phyloP scores from a whole-genome alignment of 2,329 filamentous ascomycete species.

The Fusarium phyllophilum region DNA sequence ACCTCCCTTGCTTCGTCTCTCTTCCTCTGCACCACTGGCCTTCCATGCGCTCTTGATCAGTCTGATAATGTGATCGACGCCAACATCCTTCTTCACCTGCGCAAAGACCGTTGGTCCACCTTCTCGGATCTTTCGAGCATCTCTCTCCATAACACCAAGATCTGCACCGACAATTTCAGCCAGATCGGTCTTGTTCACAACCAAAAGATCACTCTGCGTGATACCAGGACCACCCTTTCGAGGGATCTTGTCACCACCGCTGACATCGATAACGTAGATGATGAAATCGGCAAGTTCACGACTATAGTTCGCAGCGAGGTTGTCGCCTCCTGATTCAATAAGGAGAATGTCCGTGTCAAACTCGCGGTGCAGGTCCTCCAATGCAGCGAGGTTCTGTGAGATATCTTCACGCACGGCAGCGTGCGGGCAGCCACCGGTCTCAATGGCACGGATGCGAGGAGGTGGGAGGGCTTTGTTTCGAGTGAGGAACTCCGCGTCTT shows the following conservation, averaged over 20 bases:
- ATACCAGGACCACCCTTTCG: constrained; percentile 96
- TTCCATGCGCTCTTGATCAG: constrained; percentile 93
- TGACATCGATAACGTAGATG: constrained; percentile 98
- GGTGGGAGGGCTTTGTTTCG: constrained; percentile 84
- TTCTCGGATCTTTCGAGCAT: constrained; percentile 93
- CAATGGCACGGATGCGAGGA: constrained; percentile 89
- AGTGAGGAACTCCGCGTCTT: constrained; percentile 98
- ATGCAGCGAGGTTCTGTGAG: constrained; percentile 87
- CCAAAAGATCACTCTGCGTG: constrained; percentile 90
- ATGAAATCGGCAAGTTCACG: constrained; percentile 97
- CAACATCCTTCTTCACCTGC: constrained; percentile 93
- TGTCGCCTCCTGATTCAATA: constrained; percentile 96
- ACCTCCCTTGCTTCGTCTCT: constrained; percentile 63
- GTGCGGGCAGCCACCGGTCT: constrained; percentile 97
- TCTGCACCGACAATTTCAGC: constrained; percentile 92
- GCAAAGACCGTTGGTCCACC: constrained; percentile 96
- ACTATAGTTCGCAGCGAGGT: constrained; percentile 95
- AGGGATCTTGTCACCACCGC: constrained; percentile 95
- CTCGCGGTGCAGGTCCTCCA: constrained; percentile 85
- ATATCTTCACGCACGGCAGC: constrained; percentile 98
- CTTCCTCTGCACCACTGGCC: constrained; percentile 80
- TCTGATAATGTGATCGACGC: constrained; percentile 86
- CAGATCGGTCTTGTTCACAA: constrained; percentile 98
- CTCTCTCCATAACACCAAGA: constrained; percentile 91
- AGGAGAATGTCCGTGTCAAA: constrained; percentile 86